These are phyloP conservation scores for Podospora anserina DNA, from an alignment of 495 filamentous ascomycete species.

Conservation along the genomic window DNA sequence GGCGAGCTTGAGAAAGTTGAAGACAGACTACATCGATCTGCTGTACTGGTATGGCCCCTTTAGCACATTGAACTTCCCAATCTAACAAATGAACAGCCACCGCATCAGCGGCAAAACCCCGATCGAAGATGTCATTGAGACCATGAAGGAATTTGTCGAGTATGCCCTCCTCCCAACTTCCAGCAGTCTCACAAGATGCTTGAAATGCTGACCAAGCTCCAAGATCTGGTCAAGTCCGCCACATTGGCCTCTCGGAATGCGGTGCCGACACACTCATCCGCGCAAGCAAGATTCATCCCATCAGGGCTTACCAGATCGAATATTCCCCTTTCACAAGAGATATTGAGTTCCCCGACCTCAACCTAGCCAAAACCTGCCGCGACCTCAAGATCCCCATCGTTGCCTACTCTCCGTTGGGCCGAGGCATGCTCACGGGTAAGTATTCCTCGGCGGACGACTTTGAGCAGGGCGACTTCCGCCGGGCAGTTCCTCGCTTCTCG, in stretches of 20 bases:
- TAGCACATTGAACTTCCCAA: background rate
- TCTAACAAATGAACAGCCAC: slow-evolving; percentile 15
- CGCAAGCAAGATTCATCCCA: slow-evolving; percentile 25
- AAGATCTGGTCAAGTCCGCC: slow-evolving; percentile 44
- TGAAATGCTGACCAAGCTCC: slow-evolving; percentile 5
- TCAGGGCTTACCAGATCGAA: slow-evolving; percentile 32
- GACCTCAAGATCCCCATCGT: slow-evolving; percentile 66
- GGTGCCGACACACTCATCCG: slow-evolving; percentile 29
- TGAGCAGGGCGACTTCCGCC: slow-evolving; percentile 52
- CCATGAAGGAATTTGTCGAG: slow-evolving; percentile 21
- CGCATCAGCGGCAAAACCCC: slow-evolving; percentile 23
- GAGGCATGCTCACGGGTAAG: slow-evolving; percentile 59
- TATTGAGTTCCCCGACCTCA: slow-evolving; percentile 17
- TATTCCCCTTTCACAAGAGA: slow-evolving; percentile 27
- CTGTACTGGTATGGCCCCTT: slow-evolving; percentile 15
- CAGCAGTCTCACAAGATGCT: background rate
- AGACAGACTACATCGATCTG: slow-evolving; percentile 51
- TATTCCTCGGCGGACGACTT: slow-evolving; percentile 62
- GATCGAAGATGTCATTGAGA: slow-evolving; percentile 23
- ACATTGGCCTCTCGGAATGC: slow-evolving; percentile 42
- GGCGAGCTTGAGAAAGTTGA: slow-evolving; percentile 48
- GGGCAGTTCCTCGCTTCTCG: slow-evolving; percentile 59
- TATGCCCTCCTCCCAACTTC: background rate
- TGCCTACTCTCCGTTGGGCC: slow-evolving; percentile 55
- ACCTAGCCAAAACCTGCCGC: slow-evolving; percentile 21